Evolutionary conservation across 2,329 filamentous ascomycete genomes (phyloP).

Genomic region (Cladosporium austrohemisphaericum): DNA sequence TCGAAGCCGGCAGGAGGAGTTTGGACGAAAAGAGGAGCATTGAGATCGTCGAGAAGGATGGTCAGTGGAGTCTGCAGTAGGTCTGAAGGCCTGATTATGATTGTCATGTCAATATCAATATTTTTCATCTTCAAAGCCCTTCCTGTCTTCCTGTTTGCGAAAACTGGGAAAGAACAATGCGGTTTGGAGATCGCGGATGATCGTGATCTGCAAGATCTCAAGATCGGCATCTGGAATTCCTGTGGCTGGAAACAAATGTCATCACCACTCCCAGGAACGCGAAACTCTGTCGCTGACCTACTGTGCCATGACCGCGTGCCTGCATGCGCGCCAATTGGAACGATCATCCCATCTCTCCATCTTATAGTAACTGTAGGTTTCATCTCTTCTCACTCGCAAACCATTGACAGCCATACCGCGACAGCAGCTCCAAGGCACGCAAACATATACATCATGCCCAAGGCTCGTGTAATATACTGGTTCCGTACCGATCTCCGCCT

Average conservation of each 20-base stretch:
- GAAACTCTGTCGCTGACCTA: conserved; percentile 5
- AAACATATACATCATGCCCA: no score
- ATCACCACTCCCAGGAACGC: background rate
- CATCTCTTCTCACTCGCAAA: no score
- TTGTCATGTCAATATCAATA: background rate
- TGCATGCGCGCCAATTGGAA: background rate
- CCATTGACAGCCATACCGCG: no score
- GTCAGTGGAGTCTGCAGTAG: conserved; percentile 64
- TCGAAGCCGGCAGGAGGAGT: conserved; percentile 80
- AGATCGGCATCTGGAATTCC: conserved; percentile 2
- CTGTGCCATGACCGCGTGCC: background rate
- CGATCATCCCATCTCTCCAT: no score
- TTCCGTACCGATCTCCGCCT: conserved; percentile 74
- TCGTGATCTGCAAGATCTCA: background rate
- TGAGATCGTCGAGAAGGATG: conserved; percentile 65
- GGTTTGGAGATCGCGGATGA: no score
- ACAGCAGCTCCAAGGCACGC: no score
- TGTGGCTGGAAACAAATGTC: conserved; percentile 1
- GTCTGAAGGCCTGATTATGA: background rate
- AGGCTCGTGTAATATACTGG: conserved; percentile 67
- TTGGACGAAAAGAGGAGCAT: conserved; percentile 79
- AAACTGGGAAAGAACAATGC: no score
- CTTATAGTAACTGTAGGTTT: no score
- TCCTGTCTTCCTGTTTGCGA: no score
- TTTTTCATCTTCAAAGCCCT: background rate